These are phyloP conservation scores for Candida suzukii DNA, from an alignment of 805 yeast genomes.

Conservation along the genomic window DNA sequence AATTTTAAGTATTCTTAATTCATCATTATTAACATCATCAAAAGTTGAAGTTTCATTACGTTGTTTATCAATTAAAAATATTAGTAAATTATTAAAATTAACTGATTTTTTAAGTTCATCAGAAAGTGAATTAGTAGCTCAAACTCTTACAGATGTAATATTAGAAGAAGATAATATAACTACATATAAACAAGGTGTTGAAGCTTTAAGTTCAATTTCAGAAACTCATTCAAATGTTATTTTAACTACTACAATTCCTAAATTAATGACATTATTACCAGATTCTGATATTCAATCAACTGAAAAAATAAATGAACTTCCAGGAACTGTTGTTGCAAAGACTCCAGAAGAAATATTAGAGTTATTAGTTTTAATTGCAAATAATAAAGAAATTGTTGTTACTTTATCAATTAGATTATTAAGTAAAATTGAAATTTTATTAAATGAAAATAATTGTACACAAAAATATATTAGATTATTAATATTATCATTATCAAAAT, in stretches of 20 bases:
- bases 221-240: constrained; percentile 31
- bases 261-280: constrained; percentile 43
- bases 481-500: constrained; percentile 12
- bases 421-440: constrained; percentile 26
- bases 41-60: constrained; percentile 63
- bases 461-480: constrained; percentile 18
- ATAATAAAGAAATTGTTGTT: constrained; percentile 36
- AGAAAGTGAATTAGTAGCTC: constrained; percentile 58
- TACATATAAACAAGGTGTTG: constrained; percentile 45
- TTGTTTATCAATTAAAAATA: constrained; percentile 56
- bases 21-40: constrained; percentile 60
- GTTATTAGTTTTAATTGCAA: constrained; percentile 30
- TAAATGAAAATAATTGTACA: constrained; percentile 6
- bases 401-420: constrained; percentile 35
- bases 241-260: constrained; percentile 45
- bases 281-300: constrained; percentile 24
- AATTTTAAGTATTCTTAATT: constrained; percentile 60
- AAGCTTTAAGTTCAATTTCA: constrained; percentile 46
- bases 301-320: constrained; percentile 12
- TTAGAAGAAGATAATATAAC: constrained; percentile 44
- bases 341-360: constrained; percentile 26
- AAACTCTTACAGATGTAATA: constrained; percentile 57
- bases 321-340: constrained; percentile 14
- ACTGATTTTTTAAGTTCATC: constrained; percentile 39
- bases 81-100: constrained; percentile 49